Evolutionary conservation across 306 rosid species (phyloP).

Genomic region (Sicyos edulis): DNA sequence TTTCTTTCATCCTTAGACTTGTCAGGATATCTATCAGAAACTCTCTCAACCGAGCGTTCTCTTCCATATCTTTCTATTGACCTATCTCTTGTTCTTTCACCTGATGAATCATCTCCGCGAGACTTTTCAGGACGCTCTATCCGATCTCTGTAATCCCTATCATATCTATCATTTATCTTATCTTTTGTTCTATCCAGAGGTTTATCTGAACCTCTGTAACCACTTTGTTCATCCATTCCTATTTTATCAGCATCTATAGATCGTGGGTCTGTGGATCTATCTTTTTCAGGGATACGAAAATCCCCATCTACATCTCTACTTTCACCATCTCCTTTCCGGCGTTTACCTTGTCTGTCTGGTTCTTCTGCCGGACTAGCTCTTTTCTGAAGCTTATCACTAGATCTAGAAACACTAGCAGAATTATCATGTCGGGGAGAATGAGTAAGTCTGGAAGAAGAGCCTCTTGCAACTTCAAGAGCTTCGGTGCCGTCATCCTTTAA

Average conservation of each 20-base stretch:
- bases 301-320: conserved; percentile 70
- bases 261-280: conserved; percentile 63
- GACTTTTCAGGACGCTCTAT: conserved; percentile 77
- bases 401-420: conserved; percentile 43
- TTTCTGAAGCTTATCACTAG: conserved; percentile 78
- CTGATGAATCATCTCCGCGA: conserved; percentile 65
- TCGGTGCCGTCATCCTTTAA: conserved; percentile 73
- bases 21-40: conserved; percentile 62
- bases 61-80: conserved; percentile 88
- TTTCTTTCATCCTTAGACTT: conserved; percentile 73
- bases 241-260: conserved; percentile 54
- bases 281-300: conserved; percentile 64
- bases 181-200: conserved; percentile 73
- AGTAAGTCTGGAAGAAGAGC: conserved; percentile 57
- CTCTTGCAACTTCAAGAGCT: conserved; percentile 49
- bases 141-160: conserved; percentile 78
- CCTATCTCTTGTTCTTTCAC: conserved; percentile 74
- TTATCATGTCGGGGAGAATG: conserved; percentile 84
- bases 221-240: conserved; percentile 57
- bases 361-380: conserved; percentile 87
- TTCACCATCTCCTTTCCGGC: conserved; percentile 81
- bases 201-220: conserved; percentile 60
- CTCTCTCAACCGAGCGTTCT: conserved; percentile 85
- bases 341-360: conserved; percentile 78
- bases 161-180: conserved; percentile 77